phyloP scores from a whole-genome alignment of 768 basidiomycete species.

The Naganishia onofrii region DNA sequence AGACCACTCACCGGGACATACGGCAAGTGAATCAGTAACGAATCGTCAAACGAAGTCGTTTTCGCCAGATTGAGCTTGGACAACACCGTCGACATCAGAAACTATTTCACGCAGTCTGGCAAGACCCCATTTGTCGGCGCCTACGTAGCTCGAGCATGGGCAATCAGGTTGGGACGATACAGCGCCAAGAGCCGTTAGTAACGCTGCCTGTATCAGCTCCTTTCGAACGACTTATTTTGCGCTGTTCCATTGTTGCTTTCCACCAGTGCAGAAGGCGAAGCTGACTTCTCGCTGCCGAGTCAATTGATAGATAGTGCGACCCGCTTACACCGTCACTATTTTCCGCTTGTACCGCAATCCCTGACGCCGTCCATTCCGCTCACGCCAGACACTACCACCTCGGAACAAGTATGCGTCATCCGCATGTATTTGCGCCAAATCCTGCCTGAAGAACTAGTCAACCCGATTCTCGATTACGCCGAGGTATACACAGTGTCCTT shows the following conservation, averaged over 20 bases:
- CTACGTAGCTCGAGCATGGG: neutral
- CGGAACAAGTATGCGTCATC: conserved; percentile 15
- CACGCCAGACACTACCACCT: neutral
- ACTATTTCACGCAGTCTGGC: neutral
- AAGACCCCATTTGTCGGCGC: neutral
- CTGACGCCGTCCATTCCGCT: neutral
- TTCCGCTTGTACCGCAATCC: neutral
- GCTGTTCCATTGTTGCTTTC: neutral
- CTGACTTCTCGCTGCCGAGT: neutral
- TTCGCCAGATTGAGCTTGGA: neutral
- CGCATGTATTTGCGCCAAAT: conserved; percentile 7
- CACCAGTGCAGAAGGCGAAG: neutral
- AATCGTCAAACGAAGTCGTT: neutral
- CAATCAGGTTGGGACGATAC: neutral
- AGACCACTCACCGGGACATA: neutral
- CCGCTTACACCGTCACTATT: conserved; percentile 13
- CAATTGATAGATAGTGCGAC: neutral
- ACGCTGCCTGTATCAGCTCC: neutral
- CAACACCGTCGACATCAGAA: neutral
- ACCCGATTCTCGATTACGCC: conserved; percentile 22
- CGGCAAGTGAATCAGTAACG: neutral
- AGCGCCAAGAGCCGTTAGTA: neutral
- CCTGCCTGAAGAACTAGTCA: conserved; percentile 22
- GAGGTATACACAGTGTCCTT: neutral
- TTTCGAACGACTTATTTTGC: neutral